Conservation (phyloP, 768 basidiomycete species). For the Strobilomyces echinocephalus region DNA sequence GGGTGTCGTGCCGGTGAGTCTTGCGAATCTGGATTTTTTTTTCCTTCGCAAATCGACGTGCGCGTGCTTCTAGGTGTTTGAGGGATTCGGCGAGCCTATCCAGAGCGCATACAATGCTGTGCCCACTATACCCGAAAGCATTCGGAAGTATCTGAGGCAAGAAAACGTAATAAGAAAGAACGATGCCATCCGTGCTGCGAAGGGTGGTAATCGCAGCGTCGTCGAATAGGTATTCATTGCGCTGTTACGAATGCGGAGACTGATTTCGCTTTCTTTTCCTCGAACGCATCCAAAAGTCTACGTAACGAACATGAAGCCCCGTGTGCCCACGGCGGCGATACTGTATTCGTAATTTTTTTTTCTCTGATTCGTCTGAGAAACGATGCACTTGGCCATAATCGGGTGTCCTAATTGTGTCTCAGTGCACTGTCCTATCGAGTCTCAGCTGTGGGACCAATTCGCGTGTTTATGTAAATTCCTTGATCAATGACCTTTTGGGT, state of each 20-base stretch:
- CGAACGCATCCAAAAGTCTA: not conserved
- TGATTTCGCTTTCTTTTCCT: not conserved
- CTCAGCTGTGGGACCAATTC: no score
- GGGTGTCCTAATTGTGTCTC: no score
- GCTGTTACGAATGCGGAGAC: not conserved
- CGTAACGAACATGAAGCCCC: not conserved
- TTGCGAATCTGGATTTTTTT: not conserved
- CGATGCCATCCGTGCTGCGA: conserved; percentile 18
- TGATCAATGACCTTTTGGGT: no score
- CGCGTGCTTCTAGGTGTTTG: conserved; percentile 12
- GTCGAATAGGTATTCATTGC: not conserved
- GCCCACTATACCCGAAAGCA: conserved; percentile 12
- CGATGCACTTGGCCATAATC: no score
- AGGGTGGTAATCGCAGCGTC: conserved; percentile 32
- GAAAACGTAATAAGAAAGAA: conserved; percentile 24
- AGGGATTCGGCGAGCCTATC: conserved; percentile 24
- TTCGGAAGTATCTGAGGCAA: conserved; percentile 19
- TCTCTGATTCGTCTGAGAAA: no score
- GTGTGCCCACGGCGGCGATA: no score
- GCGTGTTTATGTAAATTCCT: no score
- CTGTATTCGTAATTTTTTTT: no score
- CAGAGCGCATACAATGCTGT: conserved; percentile 20
- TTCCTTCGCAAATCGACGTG: not conserved
- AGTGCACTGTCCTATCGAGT: no score
- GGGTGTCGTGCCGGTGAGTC: conserved; percentile 21